Percentiles rank a stretch among this genome's conserved stretches.
Evolutionary conservation across 768 basidiomycete species (phyloP).

Genomic region (Lentinula raphanica): DNA sequence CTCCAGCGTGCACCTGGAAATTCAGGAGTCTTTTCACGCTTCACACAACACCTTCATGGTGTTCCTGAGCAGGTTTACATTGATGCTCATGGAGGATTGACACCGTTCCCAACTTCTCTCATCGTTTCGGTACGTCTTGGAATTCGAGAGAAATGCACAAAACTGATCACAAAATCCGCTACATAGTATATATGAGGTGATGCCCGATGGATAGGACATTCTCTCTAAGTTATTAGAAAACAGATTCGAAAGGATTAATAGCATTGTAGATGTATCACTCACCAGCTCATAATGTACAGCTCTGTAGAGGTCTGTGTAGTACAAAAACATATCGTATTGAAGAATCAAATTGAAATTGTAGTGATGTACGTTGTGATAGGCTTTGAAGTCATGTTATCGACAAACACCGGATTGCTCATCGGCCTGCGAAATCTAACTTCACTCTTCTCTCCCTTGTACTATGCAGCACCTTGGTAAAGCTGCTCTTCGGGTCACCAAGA

Average conservation of each 20-base stretch:
- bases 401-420: constrained; percentile 4
- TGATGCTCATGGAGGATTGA: constrained; percentile 3
- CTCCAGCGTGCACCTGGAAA: not conserved
- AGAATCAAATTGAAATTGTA: too few relatives aligned
- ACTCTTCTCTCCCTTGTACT: not conserved
- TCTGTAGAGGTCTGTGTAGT: too few relatives aligned
- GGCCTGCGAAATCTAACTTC: not conserved
- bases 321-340: too few relatives aligned
- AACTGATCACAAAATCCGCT: too few relatives aligned
- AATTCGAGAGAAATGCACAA: not conserved
- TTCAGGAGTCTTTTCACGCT: not conserved
- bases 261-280: not conserved
- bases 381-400: not conserved
- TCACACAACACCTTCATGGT: not conserved
- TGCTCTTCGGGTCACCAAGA: constrained; percentile 85
- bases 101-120: constrained; percentile 5
- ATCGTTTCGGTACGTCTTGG: constrained; percentile 10
- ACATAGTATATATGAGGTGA: too few relatives aligned
- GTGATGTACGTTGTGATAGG: too few relatives aligned
- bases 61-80: constrained; percentile 5
- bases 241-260: not conserved
- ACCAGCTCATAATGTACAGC: too few relatives aligned
- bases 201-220: not conserved
- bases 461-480: constrained; percentile 84
- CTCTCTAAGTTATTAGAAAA: not conserved